Evolutionary conservation across 2,329 filamentous ascomycete genomes (phyloP).

Genomic region (Herpomyces periplanetae): DNA sequence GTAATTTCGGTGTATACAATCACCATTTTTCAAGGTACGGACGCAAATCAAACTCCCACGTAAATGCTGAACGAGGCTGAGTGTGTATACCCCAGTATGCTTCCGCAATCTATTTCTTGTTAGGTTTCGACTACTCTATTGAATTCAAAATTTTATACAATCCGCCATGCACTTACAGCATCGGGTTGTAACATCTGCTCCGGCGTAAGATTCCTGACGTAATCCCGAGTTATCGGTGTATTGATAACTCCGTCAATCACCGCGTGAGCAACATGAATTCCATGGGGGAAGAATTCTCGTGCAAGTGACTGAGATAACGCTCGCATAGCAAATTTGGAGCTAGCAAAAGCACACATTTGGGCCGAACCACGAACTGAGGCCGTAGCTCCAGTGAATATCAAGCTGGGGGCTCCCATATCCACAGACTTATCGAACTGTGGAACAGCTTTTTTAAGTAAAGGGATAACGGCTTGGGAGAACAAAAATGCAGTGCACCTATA

Average conservation of each 20-base stretch:
- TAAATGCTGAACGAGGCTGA: conserved; percentile 38
- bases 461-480: conserved; percentile 31
- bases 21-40: conserved; percentile 57
- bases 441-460: conserved; percentile 23
- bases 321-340: conserved; percentile 38
- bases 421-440: conserved; percentile 8
- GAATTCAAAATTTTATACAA: neutral
- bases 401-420: conserved; percentile 23
- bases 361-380: conserved; percentile 34
- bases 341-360: conserved; percentile 26
- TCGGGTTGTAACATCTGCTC: conserved; percentile 32
- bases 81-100: conserved; percentile 50
- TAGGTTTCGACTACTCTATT: conserved; percentile 2
- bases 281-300: conserved; percentile 44
- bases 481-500: conserved; percentile 24
- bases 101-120: conserved; percentile 28
- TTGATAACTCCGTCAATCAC: conserved; percentile 60
- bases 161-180: conserved; percentile 16
- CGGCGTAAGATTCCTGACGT: conserved; percentile 13
- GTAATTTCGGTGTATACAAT: too few relatives aligned
- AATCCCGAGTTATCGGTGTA: conserved; percentile 25
- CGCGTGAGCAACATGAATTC: conserved; percentile 43
- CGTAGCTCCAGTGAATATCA: conserved; percentile 60
- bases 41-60: conserved; percentile 39
- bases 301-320: conserved; percentile 34